phyloP scores from a whole-genome alignment of 352 stramenopile species.

The Pythium rishiriense region DNA sequence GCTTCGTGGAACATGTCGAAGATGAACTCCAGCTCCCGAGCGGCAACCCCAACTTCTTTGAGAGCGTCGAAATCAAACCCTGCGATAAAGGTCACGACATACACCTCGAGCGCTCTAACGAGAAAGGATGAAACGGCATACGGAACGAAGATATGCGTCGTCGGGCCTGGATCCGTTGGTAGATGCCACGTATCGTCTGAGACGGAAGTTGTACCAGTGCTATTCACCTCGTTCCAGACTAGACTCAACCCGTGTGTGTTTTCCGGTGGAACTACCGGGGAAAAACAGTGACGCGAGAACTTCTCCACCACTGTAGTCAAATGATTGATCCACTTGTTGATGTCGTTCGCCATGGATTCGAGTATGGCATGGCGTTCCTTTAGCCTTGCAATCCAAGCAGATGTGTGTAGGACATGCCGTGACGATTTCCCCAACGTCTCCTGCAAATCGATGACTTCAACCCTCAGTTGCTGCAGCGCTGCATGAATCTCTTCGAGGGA shows the following conservation, averaged over 20 bases:
- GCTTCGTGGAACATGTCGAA: neutral
- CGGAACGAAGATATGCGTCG: neutral
- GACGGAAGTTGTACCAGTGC: too few species aligned
- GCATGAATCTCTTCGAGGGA: slow-evolving; percentile 4
- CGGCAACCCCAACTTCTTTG: neutral
- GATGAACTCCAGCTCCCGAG: slow-evolving; percentile 1
- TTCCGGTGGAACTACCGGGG: too few species aligned
- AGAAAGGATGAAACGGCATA: slow-evolving; percentile 9
- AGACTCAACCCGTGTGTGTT: too few species aligned
- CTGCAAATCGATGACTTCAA: slow-evolving; percentile 2
- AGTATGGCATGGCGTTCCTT: neutral
- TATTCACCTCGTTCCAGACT: too few species aligned
- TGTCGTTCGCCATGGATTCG: neutral
- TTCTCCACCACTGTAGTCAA: neutral
- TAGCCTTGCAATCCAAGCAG: too few species aligned
- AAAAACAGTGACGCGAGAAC: too few species aligned
- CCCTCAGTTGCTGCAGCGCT: neutral
- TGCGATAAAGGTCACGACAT: neutral
- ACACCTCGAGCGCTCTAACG: slow-evolving; percentile 3
- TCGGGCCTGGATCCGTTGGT: neutral
- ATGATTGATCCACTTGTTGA: slow-evolving; percentile 3
- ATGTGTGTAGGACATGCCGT: neutral
- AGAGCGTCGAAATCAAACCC: neutral
- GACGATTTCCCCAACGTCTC: neutral
- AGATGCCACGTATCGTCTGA: too few species aligned